Conservation (phyloP, 2,329 filamentous ascomycete species). For the Ciborinia camelliae region DNA sequence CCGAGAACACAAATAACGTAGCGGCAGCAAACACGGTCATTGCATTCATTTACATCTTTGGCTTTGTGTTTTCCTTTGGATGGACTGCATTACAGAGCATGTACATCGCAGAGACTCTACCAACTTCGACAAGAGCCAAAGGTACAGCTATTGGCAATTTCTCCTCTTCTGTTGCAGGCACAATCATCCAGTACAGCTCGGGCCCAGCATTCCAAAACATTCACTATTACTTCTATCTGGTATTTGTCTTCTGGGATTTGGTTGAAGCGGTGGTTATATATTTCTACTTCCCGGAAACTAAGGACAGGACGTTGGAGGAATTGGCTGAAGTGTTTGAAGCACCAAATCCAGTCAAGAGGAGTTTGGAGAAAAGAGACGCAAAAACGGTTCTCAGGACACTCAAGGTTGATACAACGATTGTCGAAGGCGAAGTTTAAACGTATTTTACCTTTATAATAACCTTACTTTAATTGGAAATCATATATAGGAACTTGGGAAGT, state of each 20-base stretch:
- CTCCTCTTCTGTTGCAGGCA: constrained; percentile 39
- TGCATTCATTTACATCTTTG: constrained; percentile 52
- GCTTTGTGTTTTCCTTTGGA: constrained; percentile 49
- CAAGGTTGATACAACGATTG: constrained; percentile 6
- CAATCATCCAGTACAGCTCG: constrained; percentile 40
- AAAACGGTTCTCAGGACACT: constrained; percentile 44
- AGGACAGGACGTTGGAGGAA: constrained; percentile 52
- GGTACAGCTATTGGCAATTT: constrained; percentile 46
- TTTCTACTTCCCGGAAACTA: constrained; percentile 54
- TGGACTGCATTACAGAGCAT: constrained; percentile 50
- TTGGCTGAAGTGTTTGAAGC: constrained; percentile 54
- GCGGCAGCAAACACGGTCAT: constrained; percentile 46
- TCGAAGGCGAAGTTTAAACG: constrained; percentile 2
- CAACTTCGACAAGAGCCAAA: constrained; percentile 44
- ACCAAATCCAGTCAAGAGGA: constrained; percentile 44
- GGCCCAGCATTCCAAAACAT: constrained; percentile 40
- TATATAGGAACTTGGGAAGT: not conserved
- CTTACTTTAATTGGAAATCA: not conserved
- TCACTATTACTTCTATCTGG: constrained; percentile 39
- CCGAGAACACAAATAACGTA: constrained; percentile 22
- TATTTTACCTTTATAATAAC: no score
- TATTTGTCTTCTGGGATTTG: constrained; percentile 37
- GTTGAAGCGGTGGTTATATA: constrained; percentile 45
- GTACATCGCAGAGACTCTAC: constrained; percentile 48
- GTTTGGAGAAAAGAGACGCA: constrained; percentile 39